Conservation (phyloP, 1,284 basidiomycete species). For the Ceratobasidium sp. region DNA sequence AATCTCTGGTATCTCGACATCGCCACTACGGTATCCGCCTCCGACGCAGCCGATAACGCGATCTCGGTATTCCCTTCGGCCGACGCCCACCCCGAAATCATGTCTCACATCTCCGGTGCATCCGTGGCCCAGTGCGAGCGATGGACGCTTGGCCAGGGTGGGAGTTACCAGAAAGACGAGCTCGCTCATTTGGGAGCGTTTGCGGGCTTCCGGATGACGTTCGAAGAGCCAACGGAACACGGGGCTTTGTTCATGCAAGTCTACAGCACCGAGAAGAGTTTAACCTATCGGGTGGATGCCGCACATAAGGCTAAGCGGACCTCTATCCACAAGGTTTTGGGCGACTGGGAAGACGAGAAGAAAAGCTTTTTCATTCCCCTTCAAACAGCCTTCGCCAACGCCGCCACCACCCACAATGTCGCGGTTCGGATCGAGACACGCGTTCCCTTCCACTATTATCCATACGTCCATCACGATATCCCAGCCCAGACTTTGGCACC, state of each 20-base stretch:
- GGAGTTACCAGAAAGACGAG: conserved; percentile 32
- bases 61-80: neutral
- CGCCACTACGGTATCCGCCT: neutral
- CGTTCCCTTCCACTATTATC: conserved; percentile 1
- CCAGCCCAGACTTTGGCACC: neutral
- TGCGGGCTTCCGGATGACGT: conserved; percentile 17
- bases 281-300: conserved; percentile 1
- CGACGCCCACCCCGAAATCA: conserved; percentile 14
- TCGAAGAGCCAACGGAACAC: neutral
- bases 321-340: neutral
- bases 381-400: neutral
- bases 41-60: neutral
- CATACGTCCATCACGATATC: neutral
- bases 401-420: neutral
- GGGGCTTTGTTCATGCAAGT: conserved; percentile 15
- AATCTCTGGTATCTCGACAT: conserved; percentile 17
- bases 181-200: conserved; percentile 4
- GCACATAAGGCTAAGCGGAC: conserved; percentile 30
- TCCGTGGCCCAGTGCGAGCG: neutral
- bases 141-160: neutral
- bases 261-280: conserved; percentile 28
- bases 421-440: conserved; percentile 15
- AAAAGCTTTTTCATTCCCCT: neutral
- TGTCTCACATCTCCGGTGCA: neutral
- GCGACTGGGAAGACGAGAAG: neutral